Base-by-base conservation (phyloP, 768 basidiomycete species). In the Leccinum arenicola region DNA sequence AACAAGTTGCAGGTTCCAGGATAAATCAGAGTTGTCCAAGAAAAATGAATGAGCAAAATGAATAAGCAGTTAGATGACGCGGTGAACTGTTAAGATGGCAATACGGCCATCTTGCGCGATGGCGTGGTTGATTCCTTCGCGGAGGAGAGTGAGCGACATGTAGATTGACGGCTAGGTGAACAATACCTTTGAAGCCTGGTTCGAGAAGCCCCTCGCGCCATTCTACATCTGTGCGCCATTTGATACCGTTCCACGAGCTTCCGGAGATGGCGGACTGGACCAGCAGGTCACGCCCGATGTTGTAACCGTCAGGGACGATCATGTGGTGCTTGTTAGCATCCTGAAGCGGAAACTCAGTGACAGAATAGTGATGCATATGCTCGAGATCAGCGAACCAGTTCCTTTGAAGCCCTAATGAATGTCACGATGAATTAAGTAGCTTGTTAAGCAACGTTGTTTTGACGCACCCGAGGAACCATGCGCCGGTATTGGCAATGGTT, bases 381-480 rank as follows among this genome's bases (percentile, higher is more conserved):
- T 27, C 15, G 6, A 19, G 17, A 23, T 25, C 19, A 17, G 64
- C 71, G 21, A 57, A 83, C 83, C 74, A 82, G 74, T 73, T 94
- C 91, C 69, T 89, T 88, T 12, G 89, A 91, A 6, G 79, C 91
- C 0, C 90, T 91, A 61, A 17, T 91, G 61, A 0, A 17, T 43
- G 50, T 36, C 17, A 35, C 27, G 19, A 51, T 62, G 19, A 61
- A 43, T 58, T 29, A 56, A 33, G 33, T 35, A 35, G 33, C 19
- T 19, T 25, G 31, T 1, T 31, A 47, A 49, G 55, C 11, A 23
- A 21, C 11, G 2, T 6, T 47, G 3, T 14, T 47, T 62, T 8
- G 40, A 77, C 84, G 45, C 68, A 88, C 89, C 84, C 91, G 10
- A 95, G 76, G 67, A 94, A 94, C 92, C 92, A 94, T 8, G 92